These are phyloP conservation scores for Stenocarpella maydis DNA, from an alignment of 2,329 filamentous ascomycete species.

Conservation along the genomic window DNA sequence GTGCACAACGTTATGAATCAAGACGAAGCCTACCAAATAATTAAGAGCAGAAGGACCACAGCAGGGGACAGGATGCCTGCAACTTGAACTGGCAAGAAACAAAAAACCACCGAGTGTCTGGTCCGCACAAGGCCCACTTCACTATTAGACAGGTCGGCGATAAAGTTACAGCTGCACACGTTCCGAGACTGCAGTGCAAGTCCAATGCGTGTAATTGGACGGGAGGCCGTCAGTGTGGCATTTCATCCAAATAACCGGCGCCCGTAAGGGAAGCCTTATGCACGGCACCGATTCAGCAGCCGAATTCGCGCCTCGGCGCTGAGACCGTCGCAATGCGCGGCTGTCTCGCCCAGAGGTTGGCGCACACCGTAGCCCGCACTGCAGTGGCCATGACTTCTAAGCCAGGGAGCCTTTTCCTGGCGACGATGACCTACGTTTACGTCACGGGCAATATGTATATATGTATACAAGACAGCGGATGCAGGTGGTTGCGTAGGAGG, in stretches of 20 bases:
- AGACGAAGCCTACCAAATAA: too few relatives aligned
- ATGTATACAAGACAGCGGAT: too few relatives aligned
- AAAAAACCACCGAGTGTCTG: neutral
- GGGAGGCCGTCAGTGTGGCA: neutral
- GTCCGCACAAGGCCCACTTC: neutral
- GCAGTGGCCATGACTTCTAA: neutral
- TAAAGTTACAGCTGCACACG: neutral
- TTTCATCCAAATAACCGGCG: neutral
- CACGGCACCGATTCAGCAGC: constrained; percentile 12
- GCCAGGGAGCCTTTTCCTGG: neutral
- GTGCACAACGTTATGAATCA: too few relatives aligned
- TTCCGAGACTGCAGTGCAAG: neutral
- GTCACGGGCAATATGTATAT: neutral
- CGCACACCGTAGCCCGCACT: neutral
- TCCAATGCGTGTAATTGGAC: neutral
- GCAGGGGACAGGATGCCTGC: too few relatives aligned
- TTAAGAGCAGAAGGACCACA: too few relatives aligned
- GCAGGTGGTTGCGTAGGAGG: too few relatives aligned
- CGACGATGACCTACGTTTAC: too few relatives aligned
- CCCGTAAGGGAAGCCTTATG: neutral
- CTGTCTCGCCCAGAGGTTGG: neutral
- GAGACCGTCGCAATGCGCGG: neutral
- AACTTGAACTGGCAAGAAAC: too few relatives aligned
- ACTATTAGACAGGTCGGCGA: neutral
- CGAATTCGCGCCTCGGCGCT: neutral